Conservation (phyloP, 2,329 filamentous ascomycete genomes). For the Sporothrix globosa region DNA sequence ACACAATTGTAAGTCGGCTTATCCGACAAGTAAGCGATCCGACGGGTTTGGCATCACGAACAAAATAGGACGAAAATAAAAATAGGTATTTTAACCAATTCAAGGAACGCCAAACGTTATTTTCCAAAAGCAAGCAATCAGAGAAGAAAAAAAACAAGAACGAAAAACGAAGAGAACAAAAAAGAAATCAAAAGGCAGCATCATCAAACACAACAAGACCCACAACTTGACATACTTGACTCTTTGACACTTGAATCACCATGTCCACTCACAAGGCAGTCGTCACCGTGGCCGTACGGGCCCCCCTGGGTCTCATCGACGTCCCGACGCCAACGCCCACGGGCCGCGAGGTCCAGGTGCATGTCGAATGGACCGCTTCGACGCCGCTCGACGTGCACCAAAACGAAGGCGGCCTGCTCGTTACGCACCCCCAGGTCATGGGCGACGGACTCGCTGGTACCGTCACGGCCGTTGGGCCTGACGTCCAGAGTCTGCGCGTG, state of each 20-base stretch:
- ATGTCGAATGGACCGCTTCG: slow-evolving; percentile 61
- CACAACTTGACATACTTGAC: neutral
- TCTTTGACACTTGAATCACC: neutral
- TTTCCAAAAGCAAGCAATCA: neutral
- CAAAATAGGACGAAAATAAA: neutral
- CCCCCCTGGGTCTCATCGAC: neutral
- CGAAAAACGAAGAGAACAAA: neutral
- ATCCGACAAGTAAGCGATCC: neutral
- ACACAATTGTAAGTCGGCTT: neutral
- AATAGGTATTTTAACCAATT: neutral
- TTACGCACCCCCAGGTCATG: slow-evolving; percentile 53
- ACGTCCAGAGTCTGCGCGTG: neutral
- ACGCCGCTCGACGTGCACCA: slow-evolving; percentile 65
- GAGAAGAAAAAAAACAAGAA: too few species aligned
- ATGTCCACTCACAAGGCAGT: slow-evolving; percentile 16
- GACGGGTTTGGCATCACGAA: neutral
- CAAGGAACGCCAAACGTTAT: neutral
- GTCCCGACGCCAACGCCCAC: slow-evolving; percentile 43
- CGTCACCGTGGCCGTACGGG: neutral
- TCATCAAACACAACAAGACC: neutral
- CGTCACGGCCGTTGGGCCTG: neutral
- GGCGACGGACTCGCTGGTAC: slow-evolving; percentile 57
- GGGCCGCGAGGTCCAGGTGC: slow-evolving; percentile 56
- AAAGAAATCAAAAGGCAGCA: neutral
- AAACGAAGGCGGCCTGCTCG: slow-evolving; percentile 61